Evolutionary conservation across 306 rosid genomes (phyloP).

Genomic region (Biancaea sappan): DNA sequence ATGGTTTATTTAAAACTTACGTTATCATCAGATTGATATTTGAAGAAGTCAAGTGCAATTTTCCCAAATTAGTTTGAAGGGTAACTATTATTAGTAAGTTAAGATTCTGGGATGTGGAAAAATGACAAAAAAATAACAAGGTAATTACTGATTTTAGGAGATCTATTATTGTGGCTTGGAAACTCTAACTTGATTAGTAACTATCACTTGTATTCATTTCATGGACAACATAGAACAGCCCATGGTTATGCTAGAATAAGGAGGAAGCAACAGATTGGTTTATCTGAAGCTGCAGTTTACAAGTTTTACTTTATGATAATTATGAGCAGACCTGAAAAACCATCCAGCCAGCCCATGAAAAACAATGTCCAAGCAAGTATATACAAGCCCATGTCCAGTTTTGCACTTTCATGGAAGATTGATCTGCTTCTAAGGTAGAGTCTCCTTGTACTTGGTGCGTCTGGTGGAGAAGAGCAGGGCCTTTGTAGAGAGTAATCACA

Average conservation of each 20-base stretch:
- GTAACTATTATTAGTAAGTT: neutral
- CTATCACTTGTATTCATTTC: no score
- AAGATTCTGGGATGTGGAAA: neutral
- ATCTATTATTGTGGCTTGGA: no score
- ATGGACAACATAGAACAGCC: neutral
- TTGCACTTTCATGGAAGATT: constrained; percentile 45
- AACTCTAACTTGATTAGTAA: neutral
- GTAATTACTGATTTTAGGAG: no score
- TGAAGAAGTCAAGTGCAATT: neutral
- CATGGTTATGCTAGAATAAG: neutral
- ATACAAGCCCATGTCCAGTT: constrained; percentile 74
- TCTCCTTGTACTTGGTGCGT: constrained; percentile 37
- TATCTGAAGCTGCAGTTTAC: neutral
- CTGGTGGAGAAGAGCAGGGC: constrained; percentile 64
- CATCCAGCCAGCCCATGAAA: constrained; percentile 82
- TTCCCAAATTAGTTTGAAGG: neutral
- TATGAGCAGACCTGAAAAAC: constrained; percentile 64
- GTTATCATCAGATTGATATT: constrained; percentile 12
- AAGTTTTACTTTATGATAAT: neutral
- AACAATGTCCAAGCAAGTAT: constrained; percentile 69
- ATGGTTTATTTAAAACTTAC: neutral
- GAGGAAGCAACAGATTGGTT: neutral
- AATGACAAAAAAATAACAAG: neutral
- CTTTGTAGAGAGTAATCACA: constrained; percentile 70
- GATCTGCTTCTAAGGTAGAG: constrained; percentile 27